Evolutionary conservation across 306 rosid genomes (phyloP).

Genomic region (Pterocarpus macrocarpus): DNA sequence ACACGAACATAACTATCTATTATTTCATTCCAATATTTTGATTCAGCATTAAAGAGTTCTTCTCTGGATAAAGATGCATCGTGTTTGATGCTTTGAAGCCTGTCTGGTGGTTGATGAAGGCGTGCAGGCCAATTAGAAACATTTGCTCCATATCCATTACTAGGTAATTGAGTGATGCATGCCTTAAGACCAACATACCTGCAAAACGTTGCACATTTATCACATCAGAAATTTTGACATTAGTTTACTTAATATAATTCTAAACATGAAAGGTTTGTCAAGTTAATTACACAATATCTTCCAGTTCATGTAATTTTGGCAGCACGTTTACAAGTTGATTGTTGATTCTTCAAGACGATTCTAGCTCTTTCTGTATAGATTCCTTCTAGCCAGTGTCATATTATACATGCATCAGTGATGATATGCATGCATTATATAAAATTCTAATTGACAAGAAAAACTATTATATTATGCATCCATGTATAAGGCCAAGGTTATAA

Average conservation of each 20-base stretch:
- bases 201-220: conserved; percentile 39
- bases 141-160: conserved; percentile 73
- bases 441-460: conserved; percentile 11
- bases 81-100: conserved; percentile 80
- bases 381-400: not conserved
- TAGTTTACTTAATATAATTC: conserved; percentile 25
- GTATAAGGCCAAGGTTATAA: conserved; percentile 21
- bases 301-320: conserved; percentile 25
- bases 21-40: conserved; percentile 87
- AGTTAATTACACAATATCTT: conserved; percentile 24
- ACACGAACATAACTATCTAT: conserved; percentile 68
- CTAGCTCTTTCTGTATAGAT: not conserved
- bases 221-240: conserved; percentile 4
- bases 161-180: conserved; percentile 76
- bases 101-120: conserved; percentile 74
- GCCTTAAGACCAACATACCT: conserved; percentile 77
- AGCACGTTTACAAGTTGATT: conserved; percentile 14
- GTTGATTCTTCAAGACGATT: conserved; percentile 35
- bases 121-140: conserved; percentile 82
- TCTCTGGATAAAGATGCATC: conserved; percentile 84
- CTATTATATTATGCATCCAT: conserved; percentile 16
- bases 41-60: conserved; percentile 80
- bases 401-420: conserved; percentile 14
- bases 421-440: conserved; percentile 7
- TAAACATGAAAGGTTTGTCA: conserved; percentile 18